These are phyloP conservation scores for Botrytis elliptica DNA, from an alignment of 2,329 filamentous ascomycete species.

Conservation along the genomic window DNA sequence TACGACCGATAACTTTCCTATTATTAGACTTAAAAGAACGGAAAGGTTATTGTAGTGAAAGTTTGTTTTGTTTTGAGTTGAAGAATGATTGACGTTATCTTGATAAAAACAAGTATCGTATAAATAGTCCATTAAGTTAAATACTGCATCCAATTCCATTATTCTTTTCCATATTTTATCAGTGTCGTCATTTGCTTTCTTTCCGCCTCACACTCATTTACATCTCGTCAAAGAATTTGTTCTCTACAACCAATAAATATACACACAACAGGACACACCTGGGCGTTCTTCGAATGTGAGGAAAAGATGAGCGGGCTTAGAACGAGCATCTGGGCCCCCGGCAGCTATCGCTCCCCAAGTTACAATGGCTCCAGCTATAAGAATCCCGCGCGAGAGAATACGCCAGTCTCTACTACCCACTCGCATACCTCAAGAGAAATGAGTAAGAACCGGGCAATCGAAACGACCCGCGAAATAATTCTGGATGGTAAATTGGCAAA, in stretches of 20 bases:
- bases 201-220: not conserved
- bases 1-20: not conserved
- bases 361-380: constrained; percentile 7
- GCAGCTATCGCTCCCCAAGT: not conserved
- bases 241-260: not conserved
- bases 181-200: not conserved
- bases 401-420: constrained; percentile 1
- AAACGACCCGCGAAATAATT: not conserved
- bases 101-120: not conserved
- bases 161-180: not conserved
- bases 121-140: not conserved
- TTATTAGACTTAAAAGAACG: not conserved
- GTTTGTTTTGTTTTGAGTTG: not conserved
- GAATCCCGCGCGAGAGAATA: constrained; percentile 9
- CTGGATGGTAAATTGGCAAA: not conserved
- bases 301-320: constrained; percentile 8
- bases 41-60: not conserved
- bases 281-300: not conserved
- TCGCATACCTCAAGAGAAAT: not conserved
- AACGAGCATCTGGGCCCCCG: constrained; percentile 17
- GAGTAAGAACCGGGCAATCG: not conserved
- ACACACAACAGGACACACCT: not conserved
- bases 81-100: not conserved
- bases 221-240: not conserved
- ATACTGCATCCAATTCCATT: not conserved